Evolutionary conservation across 129 eudicot genomes (phyloP).

Genomic region (Flaveria ramosissima): DNA sequence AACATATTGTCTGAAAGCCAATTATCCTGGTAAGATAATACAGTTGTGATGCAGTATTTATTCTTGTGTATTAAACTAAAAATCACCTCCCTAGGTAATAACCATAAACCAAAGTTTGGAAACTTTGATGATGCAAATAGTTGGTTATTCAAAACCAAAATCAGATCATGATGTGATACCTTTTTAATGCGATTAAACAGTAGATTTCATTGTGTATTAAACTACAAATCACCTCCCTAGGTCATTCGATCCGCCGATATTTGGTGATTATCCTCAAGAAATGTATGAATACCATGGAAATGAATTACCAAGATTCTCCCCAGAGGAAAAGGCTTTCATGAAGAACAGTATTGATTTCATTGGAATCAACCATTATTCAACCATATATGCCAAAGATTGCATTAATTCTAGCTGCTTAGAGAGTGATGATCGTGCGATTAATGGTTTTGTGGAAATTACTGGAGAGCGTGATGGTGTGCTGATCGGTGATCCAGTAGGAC

Average conservation of each 20-base stretch:
- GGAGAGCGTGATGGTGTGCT: conserved; percentile 64
- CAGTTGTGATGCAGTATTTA: too few species aligned
- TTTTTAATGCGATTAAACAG: not conserved
- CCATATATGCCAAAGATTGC: conserved; percentile 76
- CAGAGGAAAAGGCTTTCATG: conserved; percentile 53
- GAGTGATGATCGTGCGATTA: conserved; percentile 50
- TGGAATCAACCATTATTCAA: conserved; percentile 77
- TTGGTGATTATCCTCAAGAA: conserved; percentile 85
- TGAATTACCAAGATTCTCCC: conserved; percentile 61
- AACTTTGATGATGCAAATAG: not conserved
- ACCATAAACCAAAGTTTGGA: not conserved
- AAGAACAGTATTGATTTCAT: conserved; percentile 66
- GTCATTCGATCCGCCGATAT: conserved; percentile 74
- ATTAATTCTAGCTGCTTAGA: conserved; percentile 46
- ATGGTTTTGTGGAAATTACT: conserved; percentile 45
- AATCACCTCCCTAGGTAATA: too few species aligned
- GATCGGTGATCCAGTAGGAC: conserved; percentile 64
- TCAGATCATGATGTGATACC: not conserved
- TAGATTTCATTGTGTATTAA: too few species aligned
- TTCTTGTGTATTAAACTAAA: too few species aligned
- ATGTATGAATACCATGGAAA: conserved; percentile 59
- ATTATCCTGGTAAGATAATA: not conserved
- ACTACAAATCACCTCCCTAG: conserved; percentile 10
- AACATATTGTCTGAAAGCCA: not conserved
- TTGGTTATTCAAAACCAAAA: conserved; percentile 1